Conservation (phyloP, 176 grass and related monocot genomes). For the Zizania latifolia region DNA sequence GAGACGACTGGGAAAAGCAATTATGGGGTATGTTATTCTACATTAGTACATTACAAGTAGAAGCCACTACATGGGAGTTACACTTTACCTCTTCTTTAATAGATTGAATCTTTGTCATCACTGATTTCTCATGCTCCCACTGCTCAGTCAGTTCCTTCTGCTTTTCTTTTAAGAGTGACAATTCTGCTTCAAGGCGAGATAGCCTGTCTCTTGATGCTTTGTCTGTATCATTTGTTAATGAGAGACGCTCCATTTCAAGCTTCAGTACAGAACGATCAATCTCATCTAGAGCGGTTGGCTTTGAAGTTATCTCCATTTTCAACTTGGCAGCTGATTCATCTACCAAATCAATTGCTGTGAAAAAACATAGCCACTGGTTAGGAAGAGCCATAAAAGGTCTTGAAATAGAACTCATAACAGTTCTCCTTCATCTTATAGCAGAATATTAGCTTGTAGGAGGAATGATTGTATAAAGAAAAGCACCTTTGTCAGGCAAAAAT, state of each 20-base stretch:
- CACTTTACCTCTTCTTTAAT: conserved; percentile 86
- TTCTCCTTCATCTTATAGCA: conserved; percentile 1
- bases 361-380: conserved; percentile 16
- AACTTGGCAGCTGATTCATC: conserved; percentile 96
- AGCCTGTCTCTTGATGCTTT: conserved; percentile 92
- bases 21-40: not conserved
- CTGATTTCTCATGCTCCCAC: conserved; percentile 85
- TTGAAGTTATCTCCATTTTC: conserved; percentile 99
- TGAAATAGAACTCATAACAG: not conserved
- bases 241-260: conserved; percentile 96
- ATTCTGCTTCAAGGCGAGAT: conserved; percentile 72
- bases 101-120: conserved; percentile 95
- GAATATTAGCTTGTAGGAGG: not conserved
- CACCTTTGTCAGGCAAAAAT: conserved; percentile 99
- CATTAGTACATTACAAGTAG: conserved; percentile 2
- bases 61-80: not conserved
- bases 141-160: conserved; percentile 76
- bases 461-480: not conserved
- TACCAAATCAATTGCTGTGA: conserved; percentile 96
- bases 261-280: conserved; percentile 91
- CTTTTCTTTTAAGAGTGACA: conserved; percentile 76
- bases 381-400: conserved; percentile 10
- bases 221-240: conserved; percentile 95
- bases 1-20: conserved; percentile 6
- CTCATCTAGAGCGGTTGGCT: conserved; percentile 93